These are phyloP conservation scores for Mycena kentingensis DNA, from an alignment of 768 basidiomycete species.

Conservation along the genomic window DNA sequence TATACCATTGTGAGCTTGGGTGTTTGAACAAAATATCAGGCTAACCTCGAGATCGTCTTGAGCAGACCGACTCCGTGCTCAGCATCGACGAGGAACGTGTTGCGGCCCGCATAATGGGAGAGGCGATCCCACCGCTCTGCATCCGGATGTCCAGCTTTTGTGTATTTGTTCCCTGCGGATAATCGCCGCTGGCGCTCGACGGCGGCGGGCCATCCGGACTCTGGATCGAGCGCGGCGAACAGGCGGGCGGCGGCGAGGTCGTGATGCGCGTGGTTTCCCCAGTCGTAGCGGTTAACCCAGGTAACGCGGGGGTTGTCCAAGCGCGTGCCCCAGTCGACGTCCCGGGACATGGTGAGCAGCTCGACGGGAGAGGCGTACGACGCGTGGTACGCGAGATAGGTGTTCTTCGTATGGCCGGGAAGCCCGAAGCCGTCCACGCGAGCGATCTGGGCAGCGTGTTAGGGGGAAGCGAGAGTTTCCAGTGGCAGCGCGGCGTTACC, in stretches of 20 bases:
- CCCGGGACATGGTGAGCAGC: constrained; percentile 10
- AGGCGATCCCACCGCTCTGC: constrained; percentile 14
- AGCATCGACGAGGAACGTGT: constrained; percentile 17
- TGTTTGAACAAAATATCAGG: background rate
- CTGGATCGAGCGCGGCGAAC: constrained; percentile 16
- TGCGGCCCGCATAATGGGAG: background rate
- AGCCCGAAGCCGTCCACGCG: constrained; percentile 16
- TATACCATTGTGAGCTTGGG: background rate
- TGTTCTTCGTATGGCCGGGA: background rate
- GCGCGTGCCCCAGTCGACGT: constrained; percentile 3
- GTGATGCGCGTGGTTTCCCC: constrained; percentile 7
- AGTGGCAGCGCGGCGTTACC: constrained; percentile 2
- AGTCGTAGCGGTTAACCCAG: constrained; percentile 20
- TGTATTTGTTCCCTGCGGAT: background rate
- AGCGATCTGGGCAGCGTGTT: background rate
- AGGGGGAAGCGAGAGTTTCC: background rate
- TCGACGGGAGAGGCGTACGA: constrained; percentile 11
- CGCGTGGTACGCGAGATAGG: constrained; percentile 20
- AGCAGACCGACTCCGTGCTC: constrained; percentile 4
- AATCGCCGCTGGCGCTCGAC: constrained; percentile 3
- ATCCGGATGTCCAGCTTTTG: constrained; percentile 8
- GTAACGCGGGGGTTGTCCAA: constrained; percentile 4
- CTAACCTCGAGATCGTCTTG: constrained; percentile 13
- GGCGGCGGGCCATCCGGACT: constrained; percentile 18
- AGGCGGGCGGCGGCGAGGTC: background rate